phyloP scores from a whole-genome alignment of 164 flowering plant species.

The Pachysandra terminalis region DNA sequence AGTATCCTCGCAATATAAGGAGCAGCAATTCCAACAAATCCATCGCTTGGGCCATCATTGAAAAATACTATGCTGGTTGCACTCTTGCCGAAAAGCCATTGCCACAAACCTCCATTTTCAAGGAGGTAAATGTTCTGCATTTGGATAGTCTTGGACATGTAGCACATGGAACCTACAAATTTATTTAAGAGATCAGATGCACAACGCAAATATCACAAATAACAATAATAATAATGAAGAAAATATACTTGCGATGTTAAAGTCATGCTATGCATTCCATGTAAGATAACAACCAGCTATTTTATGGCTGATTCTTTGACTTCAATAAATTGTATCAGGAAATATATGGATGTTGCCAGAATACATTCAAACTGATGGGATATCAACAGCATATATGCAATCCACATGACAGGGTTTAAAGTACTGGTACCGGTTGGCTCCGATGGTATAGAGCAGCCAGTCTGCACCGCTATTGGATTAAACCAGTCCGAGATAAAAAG shows the following conservation, averaged over 20 bases:
- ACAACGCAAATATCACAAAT: not conserved
- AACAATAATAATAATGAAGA: not conserved
- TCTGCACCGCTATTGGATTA: too few species aligned
- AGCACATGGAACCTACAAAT: conserved; percentile 91
- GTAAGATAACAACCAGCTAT: not conserved
- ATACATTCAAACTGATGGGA: too few species aligned
- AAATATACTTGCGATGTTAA: not conserved
- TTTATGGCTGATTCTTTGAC: not conserved
- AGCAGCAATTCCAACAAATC: conserved; percentile 95
- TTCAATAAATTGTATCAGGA: too few species aligned
- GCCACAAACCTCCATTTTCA: conserved; percentile 94
- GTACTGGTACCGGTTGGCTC: too few species aligned
- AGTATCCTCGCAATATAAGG: conserved; percentile 90
- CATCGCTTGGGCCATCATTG: conserved; percentile 77
- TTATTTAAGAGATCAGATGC: conserved; percentile 5
- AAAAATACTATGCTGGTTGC: conserved; percentile 58
- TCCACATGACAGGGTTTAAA: too few species aligned
- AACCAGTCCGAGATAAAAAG: too few species aligned
- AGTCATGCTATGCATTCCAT: not conserved
- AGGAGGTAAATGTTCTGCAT: conserved; percentile 74
- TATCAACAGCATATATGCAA: too few species aligned
- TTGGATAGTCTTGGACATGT: conserved; percentile 83
- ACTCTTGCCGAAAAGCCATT: conserved; percentile 90
- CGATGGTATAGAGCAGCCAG: too few species aligned
- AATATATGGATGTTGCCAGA: too few species aligned